Evolutionary conservation across 2,329 filamentous ascomycete genomes (phyloP), one percentile per base, ranked within the genome.

Genomic region (Diaporthe citri): DNA sequence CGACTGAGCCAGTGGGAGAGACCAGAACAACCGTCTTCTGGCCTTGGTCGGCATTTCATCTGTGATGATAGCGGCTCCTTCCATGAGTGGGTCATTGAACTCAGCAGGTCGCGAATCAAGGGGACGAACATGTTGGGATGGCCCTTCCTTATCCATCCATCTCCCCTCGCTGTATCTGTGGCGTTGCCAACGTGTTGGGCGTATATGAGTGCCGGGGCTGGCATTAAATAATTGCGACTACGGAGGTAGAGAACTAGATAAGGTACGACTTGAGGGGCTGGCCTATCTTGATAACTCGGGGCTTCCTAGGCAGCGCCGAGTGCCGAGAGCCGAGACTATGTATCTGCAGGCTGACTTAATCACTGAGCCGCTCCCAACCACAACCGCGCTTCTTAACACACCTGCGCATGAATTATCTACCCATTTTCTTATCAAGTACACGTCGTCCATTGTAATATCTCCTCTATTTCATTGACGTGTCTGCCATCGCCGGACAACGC

Each of bases 161-260:
- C 34, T 36, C 34, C 34, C 1, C 34, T 36, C 34, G 34, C 34
- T 36, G 34, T 36, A 36, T 36, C 34, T 36, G 34, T 52, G 51
- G n/a, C 51, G 51, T 52, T 28, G 52, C 52, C 52, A 56, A 28
- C 55, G 28, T 56, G 28, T 34, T 34, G 28, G 55, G 55, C 8
- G 55, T 31, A 34, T 4, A 57, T 34, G 55, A 22, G 15, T 57
- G 55, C 55, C 55, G 55, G 28, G 28, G 17, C 55, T 34, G 55
- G 28, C 55, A 10, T 57, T 10, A 34, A 57, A 34, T 36, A 20
- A 56, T 22, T 56, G 55, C 55, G 55, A 56, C 17, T 56, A 34
- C 55, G 55, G 55, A 57, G 55, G 28, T 25, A 20, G 55, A 36
- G 55, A 57, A 31, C 17, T 57, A 57, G 55, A 57, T 57, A 57